Evolutionary conservation across 2,329 filamentous ascomycete genomes (phyloP).

Genomic region (Cryphonectria nitschkei): DNA sequence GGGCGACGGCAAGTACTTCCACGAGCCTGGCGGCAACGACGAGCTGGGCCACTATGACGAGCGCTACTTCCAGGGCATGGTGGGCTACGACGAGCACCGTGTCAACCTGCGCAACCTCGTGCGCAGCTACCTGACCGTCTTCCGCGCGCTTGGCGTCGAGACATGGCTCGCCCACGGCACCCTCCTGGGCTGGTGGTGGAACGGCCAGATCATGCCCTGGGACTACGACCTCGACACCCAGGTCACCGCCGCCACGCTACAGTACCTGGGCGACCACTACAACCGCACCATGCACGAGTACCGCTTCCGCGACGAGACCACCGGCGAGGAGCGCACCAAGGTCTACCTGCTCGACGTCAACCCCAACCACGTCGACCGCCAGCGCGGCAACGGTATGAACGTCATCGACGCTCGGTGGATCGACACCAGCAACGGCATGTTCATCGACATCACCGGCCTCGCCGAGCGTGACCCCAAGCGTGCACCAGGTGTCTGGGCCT

Average conservation of each 20-base stretch:
- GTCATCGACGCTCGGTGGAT: constrained; percentile 87
- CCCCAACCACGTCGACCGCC: constrained; percentile 65
- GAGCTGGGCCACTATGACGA: constrained; percentile 73
- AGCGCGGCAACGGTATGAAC: constrained; percentile 70
- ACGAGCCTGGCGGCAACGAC: constrained; percentile 63
- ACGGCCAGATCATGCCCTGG: constrained; percentile 76
- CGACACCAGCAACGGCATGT: constrained; percentile 74
- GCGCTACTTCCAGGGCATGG: constrained; percentile 67
- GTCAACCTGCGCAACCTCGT: constrained; percentile 70
- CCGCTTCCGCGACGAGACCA: constrained; percentile 47
- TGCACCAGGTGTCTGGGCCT: constrained; percentile 70
- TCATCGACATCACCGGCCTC: constrained; percentile 81
- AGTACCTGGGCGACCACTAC: constrained; percentile 64
- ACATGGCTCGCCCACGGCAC: constrained; percentile 90
- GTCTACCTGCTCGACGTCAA: constrained; percentile 78
- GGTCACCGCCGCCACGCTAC: constrained; percentile 68
- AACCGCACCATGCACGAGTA: constrained; percentile 72
- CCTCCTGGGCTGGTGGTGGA: constrained; percentile 89
- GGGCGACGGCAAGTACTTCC: constrained; percentile 62
- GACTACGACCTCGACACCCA: constrained; percentile 86
- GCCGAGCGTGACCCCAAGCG: constrained; percentile 65
- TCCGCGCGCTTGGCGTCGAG: constrained; percentile 67
- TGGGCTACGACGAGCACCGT: constrained; percentile 69
- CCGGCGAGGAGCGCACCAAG: constrained; percentile 44
- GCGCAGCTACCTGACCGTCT: constrained; percentile 74